A percentile compares a stretch with the other conserved stretches of the same genome.
These are phyloP conservation scores for Sphaerostilbella broomeana DNA, from an alignment of 2,329 filamentous ascomycete species.

Conservation along the genomic window DNA sequence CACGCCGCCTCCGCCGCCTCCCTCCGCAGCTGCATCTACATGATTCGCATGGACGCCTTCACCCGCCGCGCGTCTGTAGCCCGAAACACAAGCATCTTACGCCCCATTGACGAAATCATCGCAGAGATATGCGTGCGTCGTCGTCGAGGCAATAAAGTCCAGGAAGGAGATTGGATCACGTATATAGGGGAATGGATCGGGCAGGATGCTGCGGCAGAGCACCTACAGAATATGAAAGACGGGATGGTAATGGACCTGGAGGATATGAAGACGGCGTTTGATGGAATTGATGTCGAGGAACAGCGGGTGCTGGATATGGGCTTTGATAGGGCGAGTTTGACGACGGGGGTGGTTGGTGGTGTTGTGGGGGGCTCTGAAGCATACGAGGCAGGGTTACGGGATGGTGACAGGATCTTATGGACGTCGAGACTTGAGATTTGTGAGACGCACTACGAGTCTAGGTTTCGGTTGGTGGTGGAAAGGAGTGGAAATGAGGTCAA, in stretches of 20 bases:
- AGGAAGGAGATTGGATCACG: not conserved
- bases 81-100: not conserved
- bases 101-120: conserved; percentile 2
- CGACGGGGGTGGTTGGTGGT: not conserved
- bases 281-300: conserved; percentile 4
- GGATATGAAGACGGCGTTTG: conserved; percentile 6
- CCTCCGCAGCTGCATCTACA: conserved; percentile 9
- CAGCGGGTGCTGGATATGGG: conserved; percentile 3
- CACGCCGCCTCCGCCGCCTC: not conserved
- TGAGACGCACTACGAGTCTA: not conserved
- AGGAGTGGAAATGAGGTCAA: not conserved
- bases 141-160: not conserved
- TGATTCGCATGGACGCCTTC: conserved; percentile 7
- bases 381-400: not conserved
- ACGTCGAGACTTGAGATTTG: conserved; percentile 1
- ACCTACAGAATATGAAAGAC: not conserved
- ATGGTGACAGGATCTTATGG: conserved; percentile 2
- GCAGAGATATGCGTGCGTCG: conserved; percentile 1
- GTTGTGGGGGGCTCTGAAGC: not conserved
- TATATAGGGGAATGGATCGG: conserved; percentile 1
- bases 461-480: not conserved
- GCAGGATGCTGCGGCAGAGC: not conserved
- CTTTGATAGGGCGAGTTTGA: conserved; percentile 1
- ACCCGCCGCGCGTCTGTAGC: conserved; percentile 1
- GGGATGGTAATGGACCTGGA: conserved; percentile 5